phyloP scores from a whole-genome alignment of 1,139 yeast species.

The Candida labiduridarum region DNA sequence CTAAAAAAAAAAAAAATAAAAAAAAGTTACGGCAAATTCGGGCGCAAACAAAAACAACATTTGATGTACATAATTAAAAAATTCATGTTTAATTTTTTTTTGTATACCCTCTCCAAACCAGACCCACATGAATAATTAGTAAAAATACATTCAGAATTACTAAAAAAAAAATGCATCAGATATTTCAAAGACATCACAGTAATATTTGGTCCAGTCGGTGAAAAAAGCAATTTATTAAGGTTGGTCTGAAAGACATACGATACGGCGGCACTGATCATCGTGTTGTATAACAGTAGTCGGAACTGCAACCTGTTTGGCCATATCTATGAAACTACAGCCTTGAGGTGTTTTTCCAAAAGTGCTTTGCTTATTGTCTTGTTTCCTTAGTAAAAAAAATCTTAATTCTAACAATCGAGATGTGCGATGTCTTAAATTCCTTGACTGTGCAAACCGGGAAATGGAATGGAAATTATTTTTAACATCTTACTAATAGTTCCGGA shows the following conservation, averaged over 20 bases:
- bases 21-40: neutral
- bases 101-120: neutral
- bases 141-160: neutral
- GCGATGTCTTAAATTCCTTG: neutral
- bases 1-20: neutral
- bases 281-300: no score
- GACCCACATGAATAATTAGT: neutral
- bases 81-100: neutral
- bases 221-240: neutral
- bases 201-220: no score
- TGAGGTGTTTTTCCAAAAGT: neutral
- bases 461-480: neutral
- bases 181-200: no score
- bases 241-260: neutral
- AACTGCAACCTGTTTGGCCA: neutral
- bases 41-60: constrained; percentile 1
- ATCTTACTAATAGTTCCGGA: neutral
- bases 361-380: neutral
- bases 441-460: neutral
- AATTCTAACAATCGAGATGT: neutral
- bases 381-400: neutral
- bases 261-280: no score
- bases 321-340: neutral
- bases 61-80: neutral
- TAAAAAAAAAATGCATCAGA: neutral